phyloP scores from a whole-genome alignment of 116 monocot genomes.

The Phalaenopsis hybrid region DNA sequence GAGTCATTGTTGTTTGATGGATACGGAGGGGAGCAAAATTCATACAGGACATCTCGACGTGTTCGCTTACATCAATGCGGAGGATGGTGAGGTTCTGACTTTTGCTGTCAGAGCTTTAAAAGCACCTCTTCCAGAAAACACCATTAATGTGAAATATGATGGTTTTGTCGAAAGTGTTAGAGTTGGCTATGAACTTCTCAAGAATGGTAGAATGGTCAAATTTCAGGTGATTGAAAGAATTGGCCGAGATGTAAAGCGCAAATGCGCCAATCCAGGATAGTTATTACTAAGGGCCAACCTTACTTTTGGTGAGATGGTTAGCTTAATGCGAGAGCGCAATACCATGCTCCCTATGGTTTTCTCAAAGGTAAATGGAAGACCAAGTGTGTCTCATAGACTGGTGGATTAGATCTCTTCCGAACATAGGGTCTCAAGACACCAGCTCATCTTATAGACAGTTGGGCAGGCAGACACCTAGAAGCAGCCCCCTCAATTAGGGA shows the following conservation, averaged over 20 bases:
- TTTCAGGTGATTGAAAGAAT: constrained; percentile 95
- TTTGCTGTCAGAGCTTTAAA: constrained; percentile 78
- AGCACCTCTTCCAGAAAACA: constrained; percentile 71
- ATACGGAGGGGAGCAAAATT: too few species aligned
- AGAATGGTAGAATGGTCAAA: constrained; percentile 95
- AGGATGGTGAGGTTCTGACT: constrained; percentile 98
- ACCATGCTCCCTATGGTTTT: constrained; percentile 98
- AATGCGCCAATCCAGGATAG: constrained; percentile 81
- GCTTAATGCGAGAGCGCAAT: constrained; percentile 84
- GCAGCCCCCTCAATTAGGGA: too few species aligned
- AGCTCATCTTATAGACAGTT: too few species aligned
- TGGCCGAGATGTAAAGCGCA: constrained; percentile 91
- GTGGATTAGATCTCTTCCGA: too few species aligned
- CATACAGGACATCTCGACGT: too few species aligned
- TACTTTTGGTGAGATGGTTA: constrained; percentile 82
- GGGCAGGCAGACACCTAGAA: too few species aligned
- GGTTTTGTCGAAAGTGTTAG: constrained; percentile 97
- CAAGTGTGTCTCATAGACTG: neutral
- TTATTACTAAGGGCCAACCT: constrained; percentile 81
- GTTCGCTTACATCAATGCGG: neutral
- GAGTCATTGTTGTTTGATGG: too few species aligned
- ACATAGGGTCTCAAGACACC: too few species aligned
- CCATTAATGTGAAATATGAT: constrained; percentile 83
- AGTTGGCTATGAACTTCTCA: constrained; percentile 89
- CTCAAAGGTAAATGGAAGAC: constrained; percentile 53